A percentile compares a stretch with the other conserved stretches of the same genome.
Evolutionary conservation across 2,329 filamentous ascomycete species (phyloP).

Genomic region (Sarocladiaceae sp.): DNA sequence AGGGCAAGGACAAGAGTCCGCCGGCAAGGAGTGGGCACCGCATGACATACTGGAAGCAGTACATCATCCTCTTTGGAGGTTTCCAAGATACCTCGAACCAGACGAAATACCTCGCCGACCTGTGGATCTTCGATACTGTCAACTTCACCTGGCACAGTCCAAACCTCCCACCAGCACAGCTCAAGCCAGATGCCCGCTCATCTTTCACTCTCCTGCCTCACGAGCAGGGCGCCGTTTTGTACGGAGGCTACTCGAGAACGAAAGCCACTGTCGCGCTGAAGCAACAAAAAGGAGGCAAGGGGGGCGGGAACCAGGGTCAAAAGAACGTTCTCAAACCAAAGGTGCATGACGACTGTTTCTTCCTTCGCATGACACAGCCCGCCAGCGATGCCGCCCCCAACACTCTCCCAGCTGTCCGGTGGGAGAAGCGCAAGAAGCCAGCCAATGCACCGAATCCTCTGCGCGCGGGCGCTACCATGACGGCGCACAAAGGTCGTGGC

Average conservation of each 20-base stretch:
- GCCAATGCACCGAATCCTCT: constrained; percentile 80
- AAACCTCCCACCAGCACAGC: constrained; percentile 65
- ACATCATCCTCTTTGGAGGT: constrained; percentile 90
- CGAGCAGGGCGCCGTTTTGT: constrained; percentile 82
- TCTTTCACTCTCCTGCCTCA: constrained; percentile 90
- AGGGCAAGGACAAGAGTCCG: constrained; percentile 70
- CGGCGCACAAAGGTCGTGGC: constrained; percentile 85
- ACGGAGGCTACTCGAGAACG: constrained; percentile 88
- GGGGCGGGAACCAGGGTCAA: constrained; percentile 48
- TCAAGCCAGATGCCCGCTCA: constrained; percentile 84
- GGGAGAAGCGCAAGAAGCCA: constrained; percentile 90
- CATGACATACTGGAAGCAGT: constrained; percentile 97
- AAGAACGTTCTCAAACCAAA: constrained; percentile 76
- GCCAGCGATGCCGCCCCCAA: constrained; percentile 58
- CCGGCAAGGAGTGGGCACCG: constrained; percentile 85
- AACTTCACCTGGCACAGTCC: constrained; percentile 82
- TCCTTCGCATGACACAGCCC: constrained; percentile 73
- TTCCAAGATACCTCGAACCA: constrained; percentile 96
- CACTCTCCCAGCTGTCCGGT: constrained; percentile 67
- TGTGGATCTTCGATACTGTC: constrained; percentile 92
- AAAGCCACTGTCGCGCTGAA: constrained; percentile 65
- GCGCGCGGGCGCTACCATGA: constrained; percentile 87
- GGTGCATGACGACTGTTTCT: constrained; percentile 94
- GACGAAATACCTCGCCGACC: constrained; percentile 86
- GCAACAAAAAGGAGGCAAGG: constrained; percentile 51